These are phyloP conservation scores for Strigomonas galati DNA, from an alignment of 208 protist species.

Conservation along the genomic window DNA sequence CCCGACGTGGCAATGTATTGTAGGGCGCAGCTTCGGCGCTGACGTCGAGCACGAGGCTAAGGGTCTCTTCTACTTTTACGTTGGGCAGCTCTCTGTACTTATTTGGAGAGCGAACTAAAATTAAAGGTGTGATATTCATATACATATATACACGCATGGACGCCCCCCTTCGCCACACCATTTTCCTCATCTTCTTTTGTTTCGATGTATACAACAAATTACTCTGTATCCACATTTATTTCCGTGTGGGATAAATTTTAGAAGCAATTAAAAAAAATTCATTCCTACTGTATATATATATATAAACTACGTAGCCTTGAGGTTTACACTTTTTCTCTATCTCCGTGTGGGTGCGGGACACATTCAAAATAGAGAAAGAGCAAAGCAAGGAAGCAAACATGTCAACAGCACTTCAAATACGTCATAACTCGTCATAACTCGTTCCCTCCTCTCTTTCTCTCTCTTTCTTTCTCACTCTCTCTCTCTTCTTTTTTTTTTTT, in stretches of 20 bases:
- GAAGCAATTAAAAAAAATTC: slow-evolving; percentile 5
- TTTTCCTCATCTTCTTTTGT: not conserved
- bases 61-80: slow-evolving; percentile 99
- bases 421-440: not conserved
- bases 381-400: no score
- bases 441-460: slow-evolving; percentile 12
- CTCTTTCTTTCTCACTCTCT: not conserved
- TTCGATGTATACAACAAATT: slow-evolving; percentile 8
- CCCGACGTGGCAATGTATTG: slow-evolving; percentile 99
- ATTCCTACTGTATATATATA: no score
- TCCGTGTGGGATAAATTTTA: not conserved
- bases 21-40: slow-evolving; percentile 99
- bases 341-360: no score
- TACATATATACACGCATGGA: no score
- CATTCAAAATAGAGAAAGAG: no score
- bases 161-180: no score
- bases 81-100: slow-evolving; percentile 98
- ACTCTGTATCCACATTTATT: not conserved
- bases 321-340: no score
- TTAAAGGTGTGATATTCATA: slow-evolving; percentile 1
- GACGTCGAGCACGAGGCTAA: slow-evolving; percentile 99
- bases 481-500: not conserved
- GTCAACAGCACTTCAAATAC: no score
- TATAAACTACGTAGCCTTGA: no score
- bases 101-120: slow-evolving; percentile 92